phyloP scores from a whole-genome alignment of 2,329 filamentous ascomycete genomes.

The Sclerotiophoma versabilis region DNA sequence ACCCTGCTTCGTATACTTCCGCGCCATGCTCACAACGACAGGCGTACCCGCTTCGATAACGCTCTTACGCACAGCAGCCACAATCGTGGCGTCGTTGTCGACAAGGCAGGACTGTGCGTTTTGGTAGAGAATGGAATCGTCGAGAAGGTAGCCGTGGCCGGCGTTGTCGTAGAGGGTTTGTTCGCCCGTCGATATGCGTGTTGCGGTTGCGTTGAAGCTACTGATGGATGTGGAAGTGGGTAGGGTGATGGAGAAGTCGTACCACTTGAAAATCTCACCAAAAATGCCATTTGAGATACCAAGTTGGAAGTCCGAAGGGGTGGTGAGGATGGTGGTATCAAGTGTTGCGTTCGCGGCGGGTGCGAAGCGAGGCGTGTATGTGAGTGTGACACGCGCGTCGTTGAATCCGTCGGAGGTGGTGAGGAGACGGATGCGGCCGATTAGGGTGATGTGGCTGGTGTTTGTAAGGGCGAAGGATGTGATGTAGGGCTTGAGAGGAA shows the following conservation, averaged over 20 bases:
- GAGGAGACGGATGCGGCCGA: slow-evolving; percentile 27
- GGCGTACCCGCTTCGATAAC: neutral
- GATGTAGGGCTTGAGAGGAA: slow-evolving; percentile 29
- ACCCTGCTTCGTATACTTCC: slow-evolving; percentile 5
- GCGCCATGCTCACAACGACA: slow-evolving; percentile 3
- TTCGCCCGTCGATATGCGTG: slow-evolving; percentile 4
- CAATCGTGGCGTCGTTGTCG: neutral
- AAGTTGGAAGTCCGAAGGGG: neutral
- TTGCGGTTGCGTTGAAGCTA: slow-evolving; percentile 8
- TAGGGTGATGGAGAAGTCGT: slow-evolving; percentile 10
- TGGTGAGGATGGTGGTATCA: slow-evolving; percentile 2
- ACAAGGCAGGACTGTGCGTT: slow-evolving; percentile 9
- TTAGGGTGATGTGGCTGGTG: slow-evolving; percentile 22
- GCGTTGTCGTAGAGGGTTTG: slow-evolving; percentile 7
- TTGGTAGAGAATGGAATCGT: slow-evolving; percentile 11
- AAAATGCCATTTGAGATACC: slow-evolving; percentile 5
- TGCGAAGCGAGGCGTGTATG: slow-evolving; percentile 1
- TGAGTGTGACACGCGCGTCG: slow-evolving; percentile 8
- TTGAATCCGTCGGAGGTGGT: slow-evolving; percentile 2
- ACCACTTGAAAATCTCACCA: slow-evolving; percentile 12
- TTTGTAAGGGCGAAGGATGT: slow-evolving; percentile 13
- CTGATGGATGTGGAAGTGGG: slow-evolving; percentile 5
- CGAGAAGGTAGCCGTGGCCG: slow-evolving; percentile 4
- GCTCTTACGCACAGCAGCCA: slow-evolving; percentile 11
- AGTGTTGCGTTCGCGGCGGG: slow-evolving; percentile 5